Evolutionary conservation across 768 basidiomycete species (phyloP).

Genomic region (Boletellus emodensis): DNA sequence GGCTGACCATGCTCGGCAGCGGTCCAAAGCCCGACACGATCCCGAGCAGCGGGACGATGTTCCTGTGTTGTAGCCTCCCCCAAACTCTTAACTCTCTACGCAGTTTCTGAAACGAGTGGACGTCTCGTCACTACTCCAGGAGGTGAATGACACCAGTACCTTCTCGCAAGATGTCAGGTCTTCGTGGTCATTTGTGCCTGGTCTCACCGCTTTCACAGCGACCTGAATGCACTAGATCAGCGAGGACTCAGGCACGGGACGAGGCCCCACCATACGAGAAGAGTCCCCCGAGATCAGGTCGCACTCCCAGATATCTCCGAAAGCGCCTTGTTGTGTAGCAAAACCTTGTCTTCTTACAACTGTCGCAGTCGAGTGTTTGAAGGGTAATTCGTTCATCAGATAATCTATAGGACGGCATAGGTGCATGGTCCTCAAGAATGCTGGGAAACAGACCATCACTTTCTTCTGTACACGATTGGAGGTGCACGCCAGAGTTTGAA

Average conservation of each 20-base stretch:
- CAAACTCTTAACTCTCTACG: conserved; percentile 27
- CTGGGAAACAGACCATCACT: conserved; percentile 5
- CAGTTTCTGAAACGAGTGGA: conserved; percentile 17
- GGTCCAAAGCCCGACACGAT: conserved; percentile 29
- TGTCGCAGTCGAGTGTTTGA: neutral
- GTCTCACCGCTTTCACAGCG: conserved; percentile 20
- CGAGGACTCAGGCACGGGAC: neutral
- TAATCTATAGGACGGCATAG: neutral
- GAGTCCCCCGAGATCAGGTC: conserved; percentile 9
- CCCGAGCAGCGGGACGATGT: conserved; percentile 32
- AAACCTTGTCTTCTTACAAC: conserved; percentile 5
- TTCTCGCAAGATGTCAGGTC: conserved; percentile 5
- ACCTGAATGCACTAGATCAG: conserved; percentile 8
- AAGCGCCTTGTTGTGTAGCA: conserved; percentile 11
- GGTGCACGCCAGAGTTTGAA: conserved; percentile 8
- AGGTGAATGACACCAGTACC: conserved; percentile 1
- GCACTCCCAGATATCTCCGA: conserved; percentile 25
- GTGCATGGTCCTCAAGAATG: neutral
- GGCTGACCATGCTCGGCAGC: conserved; percentile 30
- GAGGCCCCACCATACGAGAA: conserved; percentile 4
- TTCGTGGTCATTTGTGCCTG: neutral
- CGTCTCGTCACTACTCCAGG: neutral
- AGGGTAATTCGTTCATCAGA: conserved; percentile 5
- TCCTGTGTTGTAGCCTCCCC: conserved; percentile 13
- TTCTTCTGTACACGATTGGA: conserved; percentile 2